Evolutionary conservation across 202 grass and related monocot genomes (phyloP).

Genomic region (Bolboschoenoplectus hybrid): DNA sequence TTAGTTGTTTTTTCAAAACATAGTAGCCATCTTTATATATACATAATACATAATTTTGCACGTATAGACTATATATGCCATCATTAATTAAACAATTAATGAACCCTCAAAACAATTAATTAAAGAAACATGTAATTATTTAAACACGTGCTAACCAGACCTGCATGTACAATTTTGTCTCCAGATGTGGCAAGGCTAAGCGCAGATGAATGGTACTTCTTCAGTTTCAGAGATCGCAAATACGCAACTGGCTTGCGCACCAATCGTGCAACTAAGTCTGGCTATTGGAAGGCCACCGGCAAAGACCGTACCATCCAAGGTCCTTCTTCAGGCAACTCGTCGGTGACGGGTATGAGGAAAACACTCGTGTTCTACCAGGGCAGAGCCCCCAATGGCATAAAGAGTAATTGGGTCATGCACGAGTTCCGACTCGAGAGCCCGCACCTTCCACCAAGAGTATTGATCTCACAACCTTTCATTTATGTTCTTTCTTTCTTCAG

Average conservation of each 20-base stretch:
- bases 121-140: not conserved
- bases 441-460: slow-evolving; percentile 29
- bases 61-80: not conserved
- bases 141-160: too few relatives aligned
- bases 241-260: slow-evolving; percentile 67
- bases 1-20: not conserved
- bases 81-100: not conserved
- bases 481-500: not conserved
- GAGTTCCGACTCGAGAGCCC: slow-evolving; percentile 55
- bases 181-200: slow-evolving; percentile 55
- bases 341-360: slow-evolving; percentile 62
- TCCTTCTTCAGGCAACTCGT: not conserved
- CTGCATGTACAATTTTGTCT: not conserved
- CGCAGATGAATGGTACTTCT: slow-evolving; percentile 69
- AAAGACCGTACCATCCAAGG: slow-evolving; percentile 54
- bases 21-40: not conserved
- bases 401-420: slow-evolving; percentile 72
- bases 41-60: not conserved
- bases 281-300: slow-evolving; percentile 80
- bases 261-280: slow-evolving; percentile 61
- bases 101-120: not conserved
- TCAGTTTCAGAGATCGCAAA: slow-evolving; percentile 62
- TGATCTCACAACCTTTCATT: not conserved
- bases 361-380: slow-evolving; percentile 68
- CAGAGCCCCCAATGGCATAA: slow-evolving; percentile 53